phyloP scores from a whole-genome alignment of 805 yeast genomes.

The Candida piceae region DNA sequence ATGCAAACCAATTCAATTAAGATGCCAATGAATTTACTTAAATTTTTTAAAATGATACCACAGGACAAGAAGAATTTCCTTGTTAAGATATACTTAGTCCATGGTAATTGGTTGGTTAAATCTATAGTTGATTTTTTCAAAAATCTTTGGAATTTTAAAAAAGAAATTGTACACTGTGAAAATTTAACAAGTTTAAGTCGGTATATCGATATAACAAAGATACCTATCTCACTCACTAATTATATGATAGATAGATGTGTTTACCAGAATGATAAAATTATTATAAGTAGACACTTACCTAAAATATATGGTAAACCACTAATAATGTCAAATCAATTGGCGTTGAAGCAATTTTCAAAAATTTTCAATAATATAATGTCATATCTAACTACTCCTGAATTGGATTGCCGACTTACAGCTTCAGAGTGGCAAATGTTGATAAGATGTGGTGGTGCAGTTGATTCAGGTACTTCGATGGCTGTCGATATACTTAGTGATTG shows the following conservation, averaged over 20 bases:
- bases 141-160: slow-evolving; percentile 38
- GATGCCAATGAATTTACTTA: slow-evolving; percentile 31
- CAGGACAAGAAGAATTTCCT: slow-evolving; percentile 49
- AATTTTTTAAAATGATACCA: slow-evolving; percentile 52
- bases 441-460: slow-evolving; percentile 20
- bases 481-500: slow-evolving; percentile 44
- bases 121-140: slow-evolving; percentile 68
- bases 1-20: slow-evolving; percentile 10
- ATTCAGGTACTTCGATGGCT: slow-evolving; percentile 23
- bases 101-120: slow-evolving; percentile 85
- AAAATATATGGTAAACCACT: slow-evolving; percentile 29
- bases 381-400: slow-evolving; percentile 23
- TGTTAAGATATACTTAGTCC: slow-evolving; percentile 69
- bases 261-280: slow-evolving; percentile 46
- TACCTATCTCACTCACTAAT: slow-evolving; percentile 72
- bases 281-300: slow-evolving; percentile 40
- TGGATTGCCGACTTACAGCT: slow-evolving; percentile 18
- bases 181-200: slow-evolving; percentile 34
- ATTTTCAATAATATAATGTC: slow-evolving; percentile 31
- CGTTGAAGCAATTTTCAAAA: slow-evolving; percentile 28
- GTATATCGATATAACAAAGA: slow-evolving; percentile 64
- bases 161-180: slow-evolving; percentile 31
- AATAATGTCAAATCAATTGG: slow-evolving; percentile 14
- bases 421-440: slow-evolving; percentile 28
- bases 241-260: slow-evolving; percentile 55